These are phyloP conservation scores for Rhodotorula sp. DNA, from an alignment of 1,284 basidiomycete genomes.

Conservation along the genomic window DNA sequence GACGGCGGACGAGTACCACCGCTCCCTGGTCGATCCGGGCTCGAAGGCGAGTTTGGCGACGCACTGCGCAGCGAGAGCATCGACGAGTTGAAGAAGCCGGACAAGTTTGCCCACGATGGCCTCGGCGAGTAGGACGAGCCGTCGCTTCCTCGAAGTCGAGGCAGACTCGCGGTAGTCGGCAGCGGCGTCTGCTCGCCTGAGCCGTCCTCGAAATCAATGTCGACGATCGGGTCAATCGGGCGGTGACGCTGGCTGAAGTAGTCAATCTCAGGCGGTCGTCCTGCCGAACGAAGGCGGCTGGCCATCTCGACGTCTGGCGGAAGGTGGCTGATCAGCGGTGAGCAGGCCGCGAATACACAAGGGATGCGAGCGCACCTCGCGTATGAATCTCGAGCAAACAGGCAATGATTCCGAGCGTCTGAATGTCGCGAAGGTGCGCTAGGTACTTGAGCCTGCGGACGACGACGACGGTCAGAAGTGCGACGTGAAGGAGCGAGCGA, in stretches of 20 bases:
- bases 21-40: slow-evolving; percentile 11
- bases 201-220: neutral
- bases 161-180: slow-evolving; percentile 9
- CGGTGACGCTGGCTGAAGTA: slow-evolving; percentile 37
- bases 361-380: slow-evolving; percentile 5
- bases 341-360: too few relatives aligned
- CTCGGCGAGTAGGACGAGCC: slow-evolving; percentile 20
- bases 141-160: slow-evolving; percentile 1
- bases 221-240: neutral
- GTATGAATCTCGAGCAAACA: slow-evolving; percentile 56
- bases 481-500: neutral
- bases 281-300: neutral
- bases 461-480: slow-evolving; percentile 39
- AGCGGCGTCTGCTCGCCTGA: slow-evolving; percentile 32
- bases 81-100: slow-evolving; percentile 35
- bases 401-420: slow-evolving; percentile 76
- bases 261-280: slow-evolving; percentile 23
- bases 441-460: slow-evolving; percentile 51
- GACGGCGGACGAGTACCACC: slow-evolving; percentile 10
- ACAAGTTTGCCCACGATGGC: slow-evolving; percentile 37
- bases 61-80: slow-evolving; percentile 36
- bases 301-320: slow-evolving; percentile 17
- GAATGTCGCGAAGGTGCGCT: slow-evolving; percentile 62
- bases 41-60: slow-evolving; percentile 8
- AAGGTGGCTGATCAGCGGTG: neutral